phyloP scores from a whole-genome alignment of 345 rosid species.

The Aethionema arabicum region DNA sequence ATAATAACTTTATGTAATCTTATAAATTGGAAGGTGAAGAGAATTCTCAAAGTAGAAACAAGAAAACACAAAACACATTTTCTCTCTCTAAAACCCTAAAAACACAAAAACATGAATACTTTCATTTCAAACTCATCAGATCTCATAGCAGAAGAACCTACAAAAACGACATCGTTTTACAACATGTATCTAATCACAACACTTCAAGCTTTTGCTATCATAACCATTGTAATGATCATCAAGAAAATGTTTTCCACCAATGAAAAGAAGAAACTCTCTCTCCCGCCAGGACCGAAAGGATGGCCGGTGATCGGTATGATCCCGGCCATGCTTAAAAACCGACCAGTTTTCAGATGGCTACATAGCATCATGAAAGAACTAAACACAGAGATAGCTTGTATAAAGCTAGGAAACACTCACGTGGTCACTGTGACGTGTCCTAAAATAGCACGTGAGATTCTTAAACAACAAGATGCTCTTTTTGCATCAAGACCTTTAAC shows the following conservation, averaged over 20 bases:
- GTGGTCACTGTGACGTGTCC: constrained; percentile 47
- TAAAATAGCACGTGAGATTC: constrained; percentile 40
- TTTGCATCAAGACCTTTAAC: constrained; percentile 41
- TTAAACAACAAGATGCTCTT: constrained; percentile 41
- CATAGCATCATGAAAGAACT: constrained; percentile 46
- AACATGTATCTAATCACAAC: constrained; percentile 38
- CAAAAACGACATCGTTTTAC: constrained; percentile 14
- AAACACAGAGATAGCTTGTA: constrained; percentile 46
- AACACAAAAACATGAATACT: constrained; percentile 23
- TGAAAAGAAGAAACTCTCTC: constrained; percentile 22
- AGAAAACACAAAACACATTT: constrained; percentile 17
- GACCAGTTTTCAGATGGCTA: constrained; percentile 45
- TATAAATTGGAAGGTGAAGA: constrained; percentile 34
- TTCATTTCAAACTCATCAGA: constrained; percentile 38
- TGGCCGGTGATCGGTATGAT: constrained; percentile 47
- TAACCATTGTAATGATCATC: constrained; percentile 31
- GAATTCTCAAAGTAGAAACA: constrained; percentile 30
- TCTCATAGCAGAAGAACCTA: constrained; percentile 23
- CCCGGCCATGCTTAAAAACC: constrained; percentile 38
- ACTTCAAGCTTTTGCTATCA: constrained; percentile 36
- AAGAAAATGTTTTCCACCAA: constrained; percentile 25
- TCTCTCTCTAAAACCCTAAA: constrained; percentile 3
- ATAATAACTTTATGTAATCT: too few species aligned
- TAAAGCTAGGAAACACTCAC: constrained; percentile 43
- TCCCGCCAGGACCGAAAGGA: constrained; percentile 46